phyloP scores from a whole-genome alignment of 2,329 filamentous ascomycete species.

The Mycosphaerella arachidis region DNA sequence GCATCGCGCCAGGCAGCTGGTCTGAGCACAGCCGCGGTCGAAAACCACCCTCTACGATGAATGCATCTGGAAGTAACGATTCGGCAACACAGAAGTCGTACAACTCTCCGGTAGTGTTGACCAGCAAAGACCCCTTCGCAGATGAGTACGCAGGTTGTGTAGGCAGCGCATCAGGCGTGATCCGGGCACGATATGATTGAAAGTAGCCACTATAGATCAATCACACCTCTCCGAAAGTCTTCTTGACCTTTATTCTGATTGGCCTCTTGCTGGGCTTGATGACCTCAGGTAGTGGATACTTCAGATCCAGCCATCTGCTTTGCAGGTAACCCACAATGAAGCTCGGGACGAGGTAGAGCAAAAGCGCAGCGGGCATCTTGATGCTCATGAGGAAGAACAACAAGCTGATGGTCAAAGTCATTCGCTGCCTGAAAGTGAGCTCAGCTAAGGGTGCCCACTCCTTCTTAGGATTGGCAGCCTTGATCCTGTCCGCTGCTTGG shows the following conservation, averaged over 20 bases:
- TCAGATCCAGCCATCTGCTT: slow-evolving; percentile 23
- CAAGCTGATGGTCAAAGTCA: slow-evolving; percentile 30
- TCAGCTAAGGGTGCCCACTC: neutral
- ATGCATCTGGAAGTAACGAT: neutral
- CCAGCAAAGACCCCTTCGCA: neutral
- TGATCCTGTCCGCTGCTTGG: slow-evolving; percentile 7
- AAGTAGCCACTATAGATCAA: neutral
- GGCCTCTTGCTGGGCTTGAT: slow-evolving; percentile 27
- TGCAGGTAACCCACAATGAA: slow-evolving; percentile 17
- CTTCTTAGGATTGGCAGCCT: neutral
- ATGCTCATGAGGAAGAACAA: slow-evolving; percentile 33
- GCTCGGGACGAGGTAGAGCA: slow-evolving; percentile 37
- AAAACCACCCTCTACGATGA: neutral
- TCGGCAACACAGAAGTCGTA: neutral
- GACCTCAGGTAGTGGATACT: slow-evolving; percentile 21
- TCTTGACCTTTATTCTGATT: slow-evolving; percentile 23
- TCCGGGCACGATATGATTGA: neutral
- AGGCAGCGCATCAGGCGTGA: neutral
- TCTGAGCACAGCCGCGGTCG: neutral
- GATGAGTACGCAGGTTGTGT: neutral
- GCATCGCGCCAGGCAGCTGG: neutral
- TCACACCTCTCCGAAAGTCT: slow-evolving; percentile 11
- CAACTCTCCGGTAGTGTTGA: neutral
- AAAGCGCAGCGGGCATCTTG: slow-evolving; percentile 37
- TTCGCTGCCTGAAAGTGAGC: slow-evolving; percentile 17